Evolutionary conservation across 2,329 filamentous ascomycete genomes (phyloP).

Genomic region (Hymenotorrendiella dingleyae): DNA sequence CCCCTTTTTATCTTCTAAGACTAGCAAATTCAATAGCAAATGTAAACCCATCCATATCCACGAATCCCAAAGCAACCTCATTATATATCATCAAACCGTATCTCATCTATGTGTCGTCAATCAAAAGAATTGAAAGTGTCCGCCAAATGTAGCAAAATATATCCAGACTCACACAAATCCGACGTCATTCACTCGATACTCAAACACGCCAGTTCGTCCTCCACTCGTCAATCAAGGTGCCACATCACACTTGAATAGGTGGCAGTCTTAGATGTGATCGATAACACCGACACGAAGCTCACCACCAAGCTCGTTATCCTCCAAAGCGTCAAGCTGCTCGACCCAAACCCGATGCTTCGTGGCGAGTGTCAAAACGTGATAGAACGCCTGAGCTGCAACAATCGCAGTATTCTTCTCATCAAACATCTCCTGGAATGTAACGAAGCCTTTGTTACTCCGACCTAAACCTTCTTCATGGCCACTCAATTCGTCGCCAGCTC

Average conservation of each 20-base stretch:
- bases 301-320: slow-evolving; percentile 14
- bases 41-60: too few relatives aligned
- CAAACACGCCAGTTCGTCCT: not conserved
- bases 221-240: not conserved
- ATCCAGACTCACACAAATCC: not conserved
- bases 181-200: not conserved
- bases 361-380: slow-evolving; percentile 66
- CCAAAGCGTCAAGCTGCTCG: slow-evolving; percentile 41
- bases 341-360: slow-evolving; percentile 60
- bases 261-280: too few relatives aligned
- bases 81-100: too few relatives aligned
- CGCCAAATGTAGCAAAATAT: not conserved
- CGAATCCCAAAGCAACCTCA: too few relatives aligned
- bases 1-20: too few relatives aligned
- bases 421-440: slow-evolving; percentile 67
- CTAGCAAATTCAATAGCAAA: too few relatives aligned
- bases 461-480: slow-evolving; percentile 9
- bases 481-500: slow-evolving; percentile 22
- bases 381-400: slow-evolving; percentile 69
- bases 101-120: too few relatives aligned
- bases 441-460: slow-evolving; percentile 31
- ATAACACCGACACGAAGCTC: slow-evolving; percentile 25
- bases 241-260: too few relatives aligned
- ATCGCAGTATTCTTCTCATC: slow-evolving; percentile 43
- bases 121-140: too few relatives aligned